Conservation (phyloP, 129 eudicot genomes). For the Pittosporum tobira region DNA sequence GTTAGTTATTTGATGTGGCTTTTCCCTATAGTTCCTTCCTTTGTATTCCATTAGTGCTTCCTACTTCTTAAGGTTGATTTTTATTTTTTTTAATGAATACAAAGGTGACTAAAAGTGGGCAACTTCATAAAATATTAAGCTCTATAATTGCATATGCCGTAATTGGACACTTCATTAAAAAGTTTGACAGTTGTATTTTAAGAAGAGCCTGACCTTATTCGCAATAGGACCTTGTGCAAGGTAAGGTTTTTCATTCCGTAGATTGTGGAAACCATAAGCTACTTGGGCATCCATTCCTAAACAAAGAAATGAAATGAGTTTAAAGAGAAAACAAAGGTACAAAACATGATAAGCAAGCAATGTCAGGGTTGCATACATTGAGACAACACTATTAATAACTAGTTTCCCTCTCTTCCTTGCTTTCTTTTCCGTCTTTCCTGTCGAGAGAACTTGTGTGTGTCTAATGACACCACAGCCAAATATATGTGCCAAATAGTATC, state of each 20-base stretch:
- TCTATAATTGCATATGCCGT: too few species aligned
- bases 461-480: too few species aligned
- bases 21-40: background rate
- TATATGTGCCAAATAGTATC: too few species aligned
- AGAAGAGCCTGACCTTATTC: slow-evolving; percentile 50
- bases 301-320: slow-evolving; percentile 1
- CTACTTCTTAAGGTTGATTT: background rate
- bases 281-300: slow-evolving; percentile 99
- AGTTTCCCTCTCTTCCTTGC: background rate
- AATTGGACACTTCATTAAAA: background rate
- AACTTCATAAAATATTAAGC: background rate
- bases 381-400: background rate
- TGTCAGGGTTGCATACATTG: background rate
- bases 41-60: too few species aligned
- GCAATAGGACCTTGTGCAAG: slow-evolving; percentile 94
- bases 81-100: background rate
- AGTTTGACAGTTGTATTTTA: background rate
- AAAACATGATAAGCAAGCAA: background rate
- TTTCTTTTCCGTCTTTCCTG: background rate
- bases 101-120: background rate
- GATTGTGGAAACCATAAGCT: slow-evolving; percentile 89
- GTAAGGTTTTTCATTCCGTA: slow-evolving; percentile 85
- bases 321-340: background rate
- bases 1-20: background rate
- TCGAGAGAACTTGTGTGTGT: too few species aligned